Base-by-base conservation (phyloP, 2,329 filamentous ascomycete species). In the Mollisiaceae sp. region DNA sequence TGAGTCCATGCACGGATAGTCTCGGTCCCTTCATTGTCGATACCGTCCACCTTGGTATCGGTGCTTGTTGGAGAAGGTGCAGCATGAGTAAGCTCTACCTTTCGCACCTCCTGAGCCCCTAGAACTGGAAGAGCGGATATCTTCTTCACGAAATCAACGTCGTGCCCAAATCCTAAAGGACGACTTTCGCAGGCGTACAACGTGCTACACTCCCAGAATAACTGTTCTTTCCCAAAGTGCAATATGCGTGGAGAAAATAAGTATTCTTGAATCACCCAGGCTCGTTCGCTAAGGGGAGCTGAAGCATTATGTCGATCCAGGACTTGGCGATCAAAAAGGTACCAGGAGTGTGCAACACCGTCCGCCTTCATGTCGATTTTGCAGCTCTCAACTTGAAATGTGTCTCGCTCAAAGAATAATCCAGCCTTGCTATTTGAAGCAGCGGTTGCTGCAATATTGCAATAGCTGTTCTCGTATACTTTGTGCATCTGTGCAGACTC, bases 401-500 rank as follows among this genome's bases (percentile, higher is more conserved):
- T 38, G 20, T 15, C 58, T 52, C 41, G 24, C 22, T 50, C n/a
- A 11, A 22, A 20, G 22, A 59, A 59, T 39, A 60, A 24, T 22
- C 41, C 41, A 18, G 47, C 18, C 24, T 38, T 22, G 12, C 41
- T 22, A 24, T 38, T 24, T 14, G 22, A 8, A 9, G 22, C 27
- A 5, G 43, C 58, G 2, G 60, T 62, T 20, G 50, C 60, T 56
- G 36, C 38, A 15, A 62, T 45, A 18, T 56, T 56, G 6, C 38
- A 20, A 6, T 14, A 14, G 2, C 20, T 24, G 12, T 62, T 56
- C 4, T 27, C 32, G 18, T 62, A 62, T 11, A 62, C 38, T 9
- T 41, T 43, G 20, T 57, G 50, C 60, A 62, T 62, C 1, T 41
- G 24, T 3, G 36, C 12, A 18, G 60, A 62, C 38, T 62, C 60